A percentile compares a stretch with the other conserved stretches of the same genome.
Conservation (phyloP, 2,329 filamentous ascomycete genomes). For the Xylariaceae sp. region DNA sequence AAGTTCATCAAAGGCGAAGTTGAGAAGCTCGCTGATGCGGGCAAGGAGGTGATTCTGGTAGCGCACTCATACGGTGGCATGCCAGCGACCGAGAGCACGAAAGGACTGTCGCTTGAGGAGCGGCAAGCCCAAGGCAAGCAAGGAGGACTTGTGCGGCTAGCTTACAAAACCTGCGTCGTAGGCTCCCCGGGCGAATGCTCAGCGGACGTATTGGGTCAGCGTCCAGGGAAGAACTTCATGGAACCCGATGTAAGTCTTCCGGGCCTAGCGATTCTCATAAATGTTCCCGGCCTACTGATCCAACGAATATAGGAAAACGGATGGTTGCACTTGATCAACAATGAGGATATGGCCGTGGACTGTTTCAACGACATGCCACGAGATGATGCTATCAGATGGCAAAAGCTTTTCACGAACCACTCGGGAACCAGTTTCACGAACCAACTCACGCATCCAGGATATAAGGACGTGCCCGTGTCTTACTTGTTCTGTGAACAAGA, state of each 20-base stretch:
- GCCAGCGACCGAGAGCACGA: conserved; percentile 30
- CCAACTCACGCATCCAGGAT: conserved; percentile 38
- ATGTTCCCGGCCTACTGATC: not conserved
- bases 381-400: conserved; percentile 19
- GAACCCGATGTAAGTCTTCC: not conserved
- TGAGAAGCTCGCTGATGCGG: conserved; percentile 33
- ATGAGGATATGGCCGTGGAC: conserved; percentile 10
- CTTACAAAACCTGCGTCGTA: conserved; percentile 31
- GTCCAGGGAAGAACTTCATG: conserved; percentile 4
- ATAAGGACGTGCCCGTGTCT: conserved; percentile 39
- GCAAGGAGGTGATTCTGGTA: conserved; percentile 25
- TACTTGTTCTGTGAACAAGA: conserved; percentile 40
- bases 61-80: conserved; percentile 29
- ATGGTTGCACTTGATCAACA: conserved; percentile 25
- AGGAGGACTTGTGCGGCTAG: conserved; percentile 36
- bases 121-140: conserved; percentile 33
- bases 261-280: not conserved
- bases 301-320: conserved; percentile 23
- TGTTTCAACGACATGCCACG: conserved; percentile 28
- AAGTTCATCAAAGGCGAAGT: conserved; percentile 32
- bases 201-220: conserved; percentile 1
- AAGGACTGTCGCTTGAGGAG: conserved; percentile 34
- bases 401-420: conserved; percentile 24
- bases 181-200: conserved; percentile 24
- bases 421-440: conserved; percentile 34